phyloP scores from a whole-genome alignment of 2,329 filamentous ascomycete species.

The Penicillium verrucosum region DNA sequence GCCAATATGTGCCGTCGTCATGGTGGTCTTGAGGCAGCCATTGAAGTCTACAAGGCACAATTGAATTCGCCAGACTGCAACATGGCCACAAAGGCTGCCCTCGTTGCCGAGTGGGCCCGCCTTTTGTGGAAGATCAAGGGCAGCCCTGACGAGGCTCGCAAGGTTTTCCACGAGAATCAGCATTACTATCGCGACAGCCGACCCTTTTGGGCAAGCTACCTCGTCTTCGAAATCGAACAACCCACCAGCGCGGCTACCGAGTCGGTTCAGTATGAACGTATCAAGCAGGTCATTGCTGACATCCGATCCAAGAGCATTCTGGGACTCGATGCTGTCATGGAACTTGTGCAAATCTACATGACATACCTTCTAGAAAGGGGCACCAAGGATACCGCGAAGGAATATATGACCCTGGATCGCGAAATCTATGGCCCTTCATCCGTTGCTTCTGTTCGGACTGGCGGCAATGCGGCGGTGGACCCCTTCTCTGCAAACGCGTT shows the following conservation, averaged over 20 bases:
- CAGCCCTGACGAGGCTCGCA: constrained; percentile 73
- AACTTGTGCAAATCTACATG: constrained; percentile 76
- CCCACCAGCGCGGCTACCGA: constrained; percentile 66
- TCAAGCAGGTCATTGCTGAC: constrained; percentile 76
- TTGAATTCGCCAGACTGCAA: constrained; percentile 71
- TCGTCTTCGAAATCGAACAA: constrained; percentile 85
- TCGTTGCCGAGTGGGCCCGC: constrained; percentile 84
- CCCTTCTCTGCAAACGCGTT: constrained; percentile 7
- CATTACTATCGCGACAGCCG: constrained; percentile 82
- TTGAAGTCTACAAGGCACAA: constrained; percentile 76
- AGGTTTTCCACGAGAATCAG: constrained; percentile 76
- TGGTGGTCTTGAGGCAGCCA: constrained; percentile 76
- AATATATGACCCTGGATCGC: constrained; percentile 77
- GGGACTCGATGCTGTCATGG: constrained; percentile 64
- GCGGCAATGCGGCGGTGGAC: constrained; percentile 18
- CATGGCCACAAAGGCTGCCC: constrained; percentile 75
- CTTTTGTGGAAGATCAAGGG: constrained; percentile 86
- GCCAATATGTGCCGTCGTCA: constrained; percentile 84
- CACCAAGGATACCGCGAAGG: constrained; percentile 77
- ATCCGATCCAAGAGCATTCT: constrained; percentile 71
- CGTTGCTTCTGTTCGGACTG: constrained; percentile 34
- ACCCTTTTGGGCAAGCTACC: constrained; percentile 85
- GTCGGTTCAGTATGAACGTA: constrained; percentile 63
- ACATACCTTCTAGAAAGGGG: constrained; percentile 79
- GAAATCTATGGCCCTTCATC: constrained; percentile 71